These are phyloP conservation scores for Fraxinus floribunda DNA, from an alignment of 305 asterid species.

Conservation along the genomic window DNA sequence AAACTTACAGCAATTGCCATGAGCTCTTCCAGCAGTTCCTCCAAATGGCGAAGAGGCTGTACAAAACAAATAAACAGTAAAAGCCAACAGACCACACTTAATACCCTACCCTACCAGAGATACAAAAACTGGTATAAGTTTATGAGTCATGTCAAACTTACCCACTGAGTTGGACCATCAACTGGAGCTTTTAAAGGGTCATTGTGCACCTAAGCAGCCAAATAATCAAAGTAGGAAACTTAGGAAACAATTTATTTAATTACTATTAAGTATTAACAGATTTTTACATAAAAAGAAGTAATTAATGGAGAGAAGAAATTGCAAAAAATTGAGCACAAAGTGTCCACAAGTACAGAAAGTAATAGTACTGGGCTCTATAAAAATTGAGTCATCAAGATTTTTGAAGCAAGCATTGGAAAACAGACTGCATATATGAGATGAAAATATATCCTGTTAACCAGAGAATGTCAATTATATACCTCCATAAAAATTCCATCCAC, in stretches of 20 bases:
- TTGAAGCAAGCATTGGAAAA: neutral
- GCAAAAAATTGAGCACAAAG: neutral
- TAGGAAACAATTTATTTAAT: neutral
- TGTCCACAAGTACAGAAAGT: neutral
- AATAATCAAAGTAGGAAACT: conserved; percentile 9
- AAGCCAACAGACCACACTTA: neutral
- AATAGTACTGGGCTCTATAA: neutral
- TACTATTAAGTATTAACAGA: neutral
- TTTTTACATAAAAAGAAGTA: neutral
- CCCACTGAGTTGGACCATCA: conserved; percentile 92
- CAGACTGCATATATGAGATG: neutral
- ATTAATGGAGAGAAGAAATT: neutral
- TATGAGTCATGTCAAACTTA: conserved; percentile 24
- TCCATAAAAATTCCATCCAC: conserved; percentile 93
- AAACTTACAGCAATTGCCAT: conserved; percentile 68
- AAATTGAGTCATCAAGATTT: neutral
- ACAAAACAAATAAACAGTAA: conserved; percentile 5
- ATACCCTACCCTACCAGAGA: neutral
- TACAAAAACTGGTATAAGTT: neutral
- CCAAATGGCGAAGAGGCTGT: conserved; percentile 88
- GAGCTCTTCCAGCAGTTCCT: conserved; percentile 83
- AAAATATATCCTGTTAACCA: neutral
- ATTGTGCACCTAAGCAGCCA: conserved; percentile 60
- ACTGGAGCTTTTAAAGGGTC: conserved; percentile 74
- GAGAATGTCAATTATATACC: conserved; percentile 31